These are phyloP conservation scores for Mortierella alpina DNA, from an alignment of 192 early-diverging fungal species.

Conservation along the genomic window DNA sequence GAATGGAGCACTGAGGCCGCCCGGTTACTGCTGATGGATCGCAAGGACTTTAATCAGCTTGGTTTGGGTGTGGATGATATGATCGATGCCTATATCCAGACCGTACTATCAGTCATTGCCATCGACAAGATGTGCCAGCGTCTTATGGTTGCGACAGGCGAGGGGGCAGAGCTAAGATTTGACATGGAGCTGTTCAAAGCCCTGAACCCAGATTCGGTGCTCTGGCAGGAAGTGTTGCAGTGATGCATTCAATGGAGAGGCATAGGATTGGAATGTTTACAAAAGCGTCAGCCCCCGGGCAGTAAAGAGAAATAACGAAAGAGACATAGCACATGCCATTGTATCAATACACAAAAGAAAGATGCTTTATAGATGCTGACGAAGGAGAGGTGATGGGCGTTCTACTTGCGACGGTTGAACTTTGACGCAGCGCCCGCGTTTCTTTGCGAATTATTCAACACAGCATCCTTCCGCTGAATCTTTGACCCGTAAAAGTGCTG, in stretches of 20 bases:
- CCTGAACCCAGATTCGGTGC: constrained; percentile 69
- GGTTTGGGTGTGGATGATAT: constrained; percentile 87
- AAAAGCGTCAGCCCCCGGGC: neutral
- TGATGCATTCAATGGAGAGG: neutral
- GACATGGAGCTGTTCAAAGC: constrained; percentile 67
- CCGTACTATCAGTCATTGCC: constrained; percentile 83
- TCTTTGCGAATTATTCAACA: constrained; percentile 26
- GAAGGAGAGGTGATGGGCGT: neutral
- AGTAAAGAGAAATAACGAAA: neutral
- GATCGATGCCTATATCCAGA: constrained; percentile 92
- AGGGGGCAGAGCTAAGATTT: constrained; percentile 57
- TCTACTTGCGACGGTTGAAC: constrained; percentile 38
- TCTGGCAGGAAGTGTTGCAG: constrained; percentile 64
- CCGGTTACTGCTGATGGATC: constrained; percentile 87
- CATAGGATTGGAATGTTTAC: neutral
- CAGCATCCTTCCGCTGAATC: constrained; percentile 40
- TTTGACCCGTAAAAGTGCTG: constrained; percentile 41
- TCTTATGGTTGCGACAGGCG: constrained; percentile 56
- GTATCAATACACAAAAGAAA: neutral
- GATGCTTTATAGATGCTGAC: neutral
- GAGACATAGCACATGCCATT: neutral
- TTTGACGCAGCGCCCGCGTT: constrained; percentile 20
- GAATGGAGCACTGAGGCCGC: constrained; percentile 88
- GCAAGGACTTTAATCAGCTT: constrained; percentile 90
- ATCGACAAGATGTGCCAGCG: constrained; percentile 83